These are phyloP conservation scores for Termitomyces heimii DNA, from an alignment of 768 basidiomycete species.

Conservation along the genomic window DNA sequence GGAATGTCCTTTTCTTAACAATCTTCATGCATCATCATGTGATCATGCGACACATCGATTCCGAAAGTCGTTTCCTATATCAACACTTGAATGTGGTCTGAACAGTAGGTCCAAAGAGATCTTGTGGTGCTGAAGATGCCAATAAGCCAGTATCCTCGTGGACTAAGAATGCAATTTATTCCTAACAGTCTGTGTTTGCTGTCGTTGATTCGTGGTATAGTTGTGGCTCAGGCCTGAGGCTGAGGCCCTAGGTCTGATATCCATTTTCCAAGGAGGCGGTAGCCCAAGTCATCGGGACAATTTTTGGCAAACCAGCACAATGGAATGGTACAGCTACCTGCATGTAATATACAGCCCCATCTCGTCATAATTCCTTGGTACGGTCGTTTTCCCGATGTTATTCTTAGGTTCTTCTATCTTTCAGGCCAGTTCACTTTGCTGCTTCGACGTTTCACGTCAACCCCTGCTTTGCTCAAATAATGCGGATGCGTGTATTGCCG, in stretches of 20 bases:
- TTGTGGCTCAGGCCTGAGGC: neutral
- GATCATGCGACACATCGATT: neutral
- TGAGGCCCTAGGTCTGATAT: neutral
- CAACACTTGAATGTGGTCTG: neutral
- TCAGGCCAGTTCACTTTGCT: neutral
- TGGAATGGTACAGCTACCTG: neutral
- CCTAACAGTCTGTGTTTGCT: neutral
- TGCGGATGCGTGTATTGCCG: neutral
- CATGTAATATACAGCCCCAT: neutral
- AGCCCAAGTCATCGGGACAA: neutral
- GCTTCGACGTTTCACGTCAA: neutral
- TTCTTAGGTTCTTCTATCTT: neutral
- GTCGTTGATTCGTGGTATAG: neutral
- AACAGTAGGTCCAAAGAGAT: neutral
- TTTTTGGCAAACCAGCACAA: neutral
- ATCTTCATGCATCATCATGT: neutral
- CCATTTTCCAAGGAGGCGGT: neutral
- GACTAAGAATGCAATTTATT: no score
- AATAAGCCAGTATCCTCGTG: no score
- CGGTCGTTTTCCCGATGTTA: neutral
- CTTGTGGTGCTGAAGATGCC: neutral
- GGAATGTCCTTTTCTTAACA: neutral
- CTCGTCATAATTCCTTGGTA: neutral
- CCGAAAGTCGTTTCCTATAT: neutral
- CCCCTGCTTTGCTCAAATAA: neutral